Percentiles rank a stretch among this genome's conserved stretches.
Conservation (phyloP, 2,329 filamentous ascomycete species). For the Esteya vermicola region DNA sequence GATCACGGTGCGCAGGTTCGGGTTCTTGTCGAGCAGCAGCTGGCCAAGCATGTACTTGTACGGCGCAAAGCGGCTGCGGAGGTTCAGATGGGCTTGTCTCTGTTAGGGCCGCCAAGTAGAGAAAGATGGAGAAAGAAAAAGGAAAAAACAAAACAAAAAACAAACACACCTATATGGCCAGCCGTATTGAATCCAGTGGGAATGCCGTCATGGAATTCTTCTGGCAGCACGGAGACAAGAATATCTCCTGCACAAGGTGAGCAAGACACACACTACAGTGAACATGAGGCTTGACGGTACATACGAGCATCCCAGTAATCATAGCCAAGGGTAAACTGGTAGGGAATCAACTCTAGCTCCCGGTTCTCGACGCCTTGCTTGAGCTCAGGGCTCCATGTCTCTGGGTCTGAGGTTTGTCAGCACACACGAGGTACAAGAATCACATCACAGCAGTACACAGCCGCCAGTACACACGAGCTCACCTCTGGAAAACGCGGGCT, state of each 20-base stretch:
- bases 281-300: too few relatives aligned
- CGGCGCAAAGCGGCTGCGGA: slow-evolving; percentile 66
- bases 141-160: slow-evolving; percentile 3
- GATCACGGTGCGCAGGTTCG: slow-evolving; percentile 71
- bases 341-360: slow-evolving; percentile 60
- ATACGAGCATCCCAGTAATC: slow-evolving; percentile 72
- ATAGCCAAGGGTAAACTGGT: slow-evolving; percentile 64
- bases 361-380: slow-evolving; percentile 53
- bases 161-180: slow-evolving; percentile 57
- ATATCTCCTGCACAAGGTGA: slow-evolving; percentile 51
- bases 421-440: neutral
- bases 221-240: slow-evolving; percentile 65
- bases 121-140: slow-evolving; percentile 3
- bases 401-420: slow-evolving; percentile 31
- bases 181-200: slow-evolving; percentile 78
- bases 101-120: neutral
- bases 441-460: neutral
- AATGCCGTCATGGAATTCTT: slow-evolving; percentile 65
- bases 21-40: slow-evolving; percentile 82
- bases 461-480: slow-evolving; percentile 24
- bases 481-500: slow-evolving; percentile 40
- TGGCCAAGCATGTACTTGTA: slow-evolving; percentile 80
- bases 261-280: too few relatives aligned
- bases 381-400: slow-evolving; percentile 63
- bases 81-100: slow-evolving; percentile 69